phyloP scores from a whole-genome alignment of 192 early-diverging fungal species.

The Coemansia sp. region DNA sequence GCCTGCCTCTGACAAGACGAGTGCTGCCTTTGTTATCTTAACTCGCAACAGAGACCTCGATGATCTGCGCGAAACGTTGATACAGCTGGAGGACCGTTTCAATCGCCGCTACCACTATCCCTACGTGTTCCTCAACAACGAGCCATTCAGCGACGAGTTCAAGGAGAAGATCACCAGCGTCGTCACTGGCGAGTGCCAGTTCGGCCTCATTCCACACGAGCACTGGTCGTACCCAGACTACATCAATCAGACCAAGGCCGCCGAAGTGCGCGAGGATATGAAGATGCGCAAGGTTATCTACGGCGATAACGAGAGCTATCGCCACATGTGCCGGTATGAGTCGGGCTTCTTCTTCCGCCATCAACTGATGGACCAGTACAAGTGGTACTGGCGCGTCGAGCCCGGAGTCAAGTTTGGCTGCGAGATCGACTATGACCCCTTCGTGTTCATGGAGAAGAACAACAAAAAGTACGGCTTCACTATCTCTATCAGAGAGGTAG shows the following conservation, averaged over 20 bases:
- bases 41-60: slow-evolving; percentile 68
- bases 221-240: slow-evolving; percentile 49
- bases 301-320: slow-evolving; percentile 36
- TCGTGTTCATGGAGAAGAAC: slow-evolving; percentile 37
- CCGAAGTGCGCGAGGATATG: slow-evolving; percentile 24
- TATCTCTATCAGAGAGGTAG: slow-evolving; percentile 10
- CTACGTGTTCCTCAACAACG: slow-evolving; percentile 80
- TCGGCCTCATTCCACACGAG: slow-evolving; percentile 37
- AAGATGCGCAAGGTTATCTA: slow-evolving; percentile 46
- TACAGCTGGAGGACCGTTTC: slow-evolving; percentile 70
- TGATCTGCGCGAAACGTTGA: slow-evolving; percentile 57
- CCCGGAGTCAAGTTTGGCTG: slow-evolving; percentile 49
- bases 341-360: slow-evolving; percentile 46
- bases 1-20: slow-evolving; percentile 43
- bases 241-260: slow-evolving; percentile 39
- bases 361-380: slow-evolving; percentile 33
- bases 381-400: slow-evolving; percentile 58
- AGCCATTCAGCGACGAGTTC: slow-evolving; percentile 71
- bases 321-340: slow-evolving; percentile 47
- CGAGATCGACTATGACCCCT: slow-evolving; percentile 53
- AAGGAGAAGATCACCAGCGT: slow-evolving; percentile 48
- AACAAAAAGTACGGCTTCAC: slow-evolving; percentile 42
- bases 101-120: slow-evolving; percentile 78
- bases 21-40: slow-evolving; percentile 65
- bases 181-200: slow-evolving; percentile 32